Conservation (phyloP, 768 basidiomycete genomes). For the Tulasnella sp. region DNA sequence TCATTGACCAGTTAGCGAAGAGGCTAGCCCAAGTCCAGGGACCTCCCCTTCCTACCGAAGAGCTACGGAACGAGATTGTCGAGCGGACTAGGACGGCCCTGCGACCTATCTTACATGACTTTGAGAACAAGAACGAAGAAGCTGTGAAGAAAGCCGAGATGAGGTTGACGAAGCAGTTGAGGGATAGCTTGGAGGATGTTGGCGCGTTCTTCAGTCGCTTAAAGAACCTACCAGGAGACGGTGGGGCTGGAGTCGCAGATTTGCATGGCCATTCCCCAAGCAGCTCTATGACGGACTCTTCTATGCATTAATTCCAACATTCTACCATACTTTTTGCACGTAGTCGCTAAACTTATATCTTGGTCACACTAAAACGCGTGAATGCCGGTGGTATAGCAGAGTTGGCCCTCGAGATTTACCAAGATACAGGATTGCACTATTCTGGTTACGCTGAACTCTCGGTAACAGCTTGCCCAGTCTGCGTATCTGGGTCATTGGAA, state of each 20-base stretch:
- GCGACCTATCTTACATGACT: not conserved
- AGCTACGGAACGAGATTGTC: not conserved
- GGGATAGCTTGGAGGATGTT: not conserved
- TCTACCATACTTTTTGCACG: not conserved
- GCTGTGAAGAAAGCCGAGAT: not conserved
- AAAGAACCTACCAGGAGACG: not conserved
- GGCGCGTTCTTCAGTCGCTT: not conserved
- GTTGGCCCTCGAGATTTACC: not conserved
- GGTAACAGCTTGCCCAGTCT: not conserved
- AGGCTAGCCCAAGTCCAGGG: not conserved
- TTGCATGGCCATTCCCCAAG: not conserved
- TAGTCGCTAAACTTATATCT: not conserved
- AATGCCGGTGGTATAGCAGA: not conserved
- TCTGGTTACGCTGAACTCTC: not conserved
- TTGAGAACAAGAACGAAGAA: not conserved
- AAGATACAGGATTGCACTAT: not conserved
- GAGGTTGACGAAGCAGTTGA: not conserved
- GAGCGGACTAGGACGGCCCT: not conserved
- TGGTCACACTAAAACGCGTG: not conserved
- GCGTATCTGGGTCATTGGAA: not conserved
- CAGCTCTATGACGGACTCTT: not conserved
- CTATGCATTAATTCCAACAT: not conserved
- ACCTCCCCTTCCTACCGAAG: not conserved
- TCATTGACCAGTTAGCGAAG: not conserved
- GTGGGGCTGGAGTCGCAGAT: no score